Percentiles rank a stretch among this genome's conserved stretches.
Evolutionary conservation across 345 rosid genomes (phyloP).

Genomic region (Salix brachista): DNA sequence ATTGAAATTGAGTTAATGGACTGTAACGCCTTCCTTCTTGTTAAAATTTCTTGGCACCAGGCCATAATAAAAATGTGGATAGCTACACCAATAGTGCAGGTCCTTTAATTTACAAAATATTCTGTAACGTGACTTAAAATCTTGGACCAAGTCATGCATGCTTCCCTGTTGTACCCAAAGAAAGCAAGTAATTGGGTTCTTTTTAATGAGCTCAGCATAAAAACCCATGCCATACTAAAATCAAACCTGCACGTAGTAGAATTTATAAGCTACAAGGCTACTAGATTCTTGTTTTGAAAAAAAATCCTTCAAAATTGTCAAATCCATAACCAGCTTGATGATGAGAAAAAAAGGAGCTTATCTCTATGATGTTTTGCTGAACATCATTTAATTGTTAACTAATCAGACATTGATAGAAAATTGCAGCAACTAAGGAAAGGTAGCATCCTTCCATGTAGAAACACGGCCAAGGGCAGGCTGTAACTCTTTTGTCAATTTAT

Average conservation of each 20-base stretch:
- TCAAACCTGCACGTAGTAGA: neutral
- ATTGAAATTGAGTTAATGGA: too few species aligned
- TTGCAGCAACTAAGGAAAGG: neutral
- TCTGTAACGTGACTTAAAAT: neutral
- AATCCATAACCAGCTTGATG: neutral
- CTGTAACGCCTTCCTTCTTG: too few species aligned
- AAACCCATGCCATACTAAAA: neutral
- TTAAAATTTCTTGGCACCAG: too few species aligned
- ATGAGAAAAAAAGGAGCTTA: neutral
- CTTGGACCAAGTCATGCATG: neutral
- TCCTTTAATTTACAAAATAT: too few species aligned
- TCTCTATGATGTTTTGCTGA: neutral
- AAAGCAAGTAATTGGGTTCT: neutral
- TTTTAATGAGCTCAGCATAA: neutral
- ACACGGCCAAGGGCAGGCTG: neutral
- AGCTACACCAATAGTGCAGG: too few species aligned
- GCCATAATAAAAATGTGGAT: too few species aligned
- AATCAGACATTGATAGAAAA: neutral
- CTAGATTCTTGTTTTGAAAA: neutral
- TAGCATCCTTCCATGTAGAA: neutral
- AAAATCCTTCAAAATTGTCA: neutral
- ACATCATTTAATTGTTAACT: neutral
- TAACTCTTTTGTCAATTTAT: neutral
- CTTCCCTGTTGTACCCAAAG: neutral
- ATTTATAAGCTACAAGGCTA: neutral